phyloP scores from a whole-genome alignment of 441 rosid genomes.

The Croton laevigatus region DNA sequence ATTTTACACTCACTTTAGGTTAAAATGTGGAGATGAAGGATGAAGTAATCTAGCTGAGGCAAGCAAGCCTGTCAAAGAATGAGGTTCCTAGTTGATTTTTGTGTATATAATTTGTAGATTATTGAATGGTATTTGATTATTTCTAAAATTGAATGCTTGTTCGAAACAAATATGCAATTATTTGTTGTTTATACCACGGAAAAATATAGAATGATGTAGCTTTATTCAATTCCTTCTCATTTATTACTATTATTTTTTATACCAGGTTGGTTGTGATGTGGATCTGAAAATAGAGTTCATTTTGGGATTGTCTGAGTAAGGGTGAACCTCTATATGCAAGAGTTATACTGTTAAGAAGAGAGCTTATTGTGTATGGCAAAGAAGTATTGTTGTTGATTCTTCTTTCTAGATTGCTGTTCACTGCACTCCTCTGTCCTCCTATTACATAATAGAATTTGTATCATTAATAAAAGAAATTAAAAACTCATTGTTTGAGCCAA shows the following conservation, averaged over 20 bases:
- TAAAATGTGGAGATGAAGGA: not conserved
- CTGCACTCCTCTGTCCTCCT: too few relatives aligned
- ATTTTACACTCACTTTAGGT: not conserved
- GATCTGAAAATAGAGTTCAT: too few relatives aligned
- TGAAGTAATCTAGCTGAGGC: not conserved
- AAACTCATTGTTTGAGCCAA: too few relatives aligned
- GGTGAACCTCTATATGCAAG: too few relatives aligned
- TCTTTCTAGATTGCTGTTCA: too few relatives aligned
- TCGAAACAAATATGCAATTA: not conserved
- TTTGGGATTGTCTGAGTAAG: too few relatives aligned
- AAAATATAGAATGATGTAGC: not conserved
- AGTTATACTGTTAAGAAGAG: too few relatives aligned
- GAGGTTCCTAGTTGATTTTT: slow-evolving; percentile 8
- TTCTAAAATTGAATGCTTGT: not conserved
- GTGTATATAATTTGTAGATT: slow-evolving; percentile 13
- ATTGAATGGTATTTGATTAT: not conserved
- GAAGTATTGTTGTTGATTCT: too few relatives aligned
- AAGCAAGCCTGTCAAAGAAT: not conserved
- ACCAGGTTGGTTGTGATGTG: not conserved
- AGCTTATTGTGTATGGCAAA: too few relatives aligned
- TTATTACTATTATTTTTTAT: too few relatives aligned
- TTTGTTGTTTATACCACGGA: not conserved
- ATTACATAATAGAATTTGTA: too few relatives aligned
- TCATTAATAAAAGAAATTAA: too few relatives aligned
- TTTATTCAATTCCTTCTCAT: not conserved